Percentiles rank a stretch among this genome's conserved stretches.
Conservation (phyloP, 306 rosid species). For the Glycine soja region DNA sequence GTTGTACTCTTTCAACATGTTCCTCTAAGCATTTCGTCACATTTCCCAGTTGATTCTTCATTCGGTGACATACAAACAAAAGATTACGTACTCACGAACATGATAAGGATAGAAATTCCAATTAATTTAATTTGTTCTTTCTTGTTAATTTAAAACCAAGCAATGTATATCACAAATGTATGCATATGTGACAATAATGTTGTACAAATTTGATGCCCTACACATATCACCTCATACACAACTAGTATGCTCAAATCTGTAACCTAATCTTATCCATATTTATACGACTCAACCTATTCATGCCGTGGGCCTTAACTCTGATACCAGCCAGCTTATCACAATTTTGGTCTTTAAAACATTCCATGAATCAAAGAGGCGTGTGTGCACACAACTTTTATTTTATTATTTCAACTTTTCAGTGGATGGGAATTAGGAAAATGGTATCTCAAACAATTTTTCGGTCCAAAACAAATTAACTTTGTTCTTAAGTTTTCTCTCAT, state of each 20-base stretch:
- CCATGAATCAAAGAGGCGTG: background rate
- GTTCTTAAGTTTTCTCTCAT: too few relatives aligned
- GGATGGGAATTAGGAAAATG: background rate
- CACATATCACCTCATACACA: background rate
- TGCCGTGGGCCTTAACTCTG: background rate
- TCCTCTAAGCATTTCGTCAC: conserved; percentile 7
- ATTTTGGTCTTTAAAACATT: background rate
- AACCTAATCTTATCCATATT: conserved; percentile 6
- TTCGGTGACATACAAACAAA: background rate
- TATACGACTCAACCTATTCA: background rate
- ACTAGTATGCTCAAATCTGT: background rate
- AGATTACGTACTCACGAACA: background rate
- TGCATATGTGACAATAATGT: background rate
- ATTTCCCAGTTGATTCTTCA: background rate
- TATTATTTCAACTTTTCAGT: background rate
- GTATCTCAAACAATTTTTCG: background rate
- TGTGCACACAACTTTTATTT: background rate
- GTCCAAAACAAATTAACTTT: background rate
- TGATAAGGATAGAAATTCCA: background rate
- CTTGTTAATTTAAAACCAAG: background rate
- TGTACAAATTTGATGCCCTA: background rate
- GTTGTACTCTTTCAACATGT: background rate
- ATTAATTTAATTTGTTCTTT: background rate
- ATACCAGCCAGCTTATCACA: background rate
- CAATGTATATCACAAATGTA: background rate